These are phyloP conservation scores for Haberlea rhodopensis DNA, from an alignment of 257 asterid species.

Conservation along the genomic window DNA sequence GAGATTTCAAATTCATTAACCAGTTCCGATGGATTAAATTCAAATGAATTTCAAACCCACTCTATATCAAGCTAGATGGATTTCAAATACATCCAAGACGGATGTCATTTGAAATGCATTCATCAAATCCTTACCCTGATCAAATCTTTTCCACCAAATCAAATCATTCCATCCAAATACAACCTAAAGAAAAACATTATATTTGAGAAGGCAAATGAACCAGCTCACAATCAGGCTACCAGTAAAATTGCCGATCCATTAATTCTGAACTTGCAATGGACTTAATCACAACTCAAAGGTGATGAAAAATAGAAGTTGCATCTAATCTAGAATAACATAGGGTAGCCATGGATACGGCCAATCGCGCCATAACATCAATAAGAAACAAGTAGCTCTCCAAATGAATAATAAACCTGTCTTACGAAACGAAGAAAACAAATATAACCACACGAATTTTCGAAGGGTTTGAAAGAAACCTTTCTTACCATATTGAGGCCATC, in stretches of 20 bases:
- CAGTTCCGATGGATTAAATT: too few species aligned
- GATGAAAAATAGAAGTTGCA: background rate
- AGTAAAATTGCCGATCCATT: background rate
- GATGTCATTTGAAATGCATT: too few species aligned
- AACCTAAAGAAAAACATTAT: background rate
- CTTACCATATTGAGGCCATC: slow-evolving; percentile 85
- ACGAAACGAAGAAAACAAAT: background rate
- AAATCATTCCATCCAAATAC: too few species aligned
- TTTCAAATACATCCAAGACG: too few species aligned
- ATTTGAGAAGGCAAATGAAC: background rate
- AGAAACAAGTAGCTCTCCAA: background rate
- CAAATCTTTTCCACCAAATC: too few species aligned
- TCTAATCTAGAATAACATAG: too few species aligned
- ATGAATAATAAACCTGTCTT: background rate
- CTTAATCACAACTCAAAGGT: background rate
- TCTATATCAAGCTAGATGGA: too few species aligned
- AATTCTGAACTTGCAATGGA: background rate
- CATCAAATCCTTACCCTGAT: too few species aligned
- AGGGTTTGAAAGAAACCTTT: background rate
- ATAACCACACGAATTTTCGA: background rate
- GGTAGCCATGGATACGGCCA: background rate
- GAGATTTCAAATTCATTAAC: too few species aligned
- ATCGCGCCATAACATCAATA: background rate
- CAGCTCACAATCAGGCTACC: background rate
- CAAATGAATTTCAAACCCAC: too few species aligned